Base-by-base conservation (phyloP, 352 stramenopile genomes). In the Globisporangium canariense region DNA sequence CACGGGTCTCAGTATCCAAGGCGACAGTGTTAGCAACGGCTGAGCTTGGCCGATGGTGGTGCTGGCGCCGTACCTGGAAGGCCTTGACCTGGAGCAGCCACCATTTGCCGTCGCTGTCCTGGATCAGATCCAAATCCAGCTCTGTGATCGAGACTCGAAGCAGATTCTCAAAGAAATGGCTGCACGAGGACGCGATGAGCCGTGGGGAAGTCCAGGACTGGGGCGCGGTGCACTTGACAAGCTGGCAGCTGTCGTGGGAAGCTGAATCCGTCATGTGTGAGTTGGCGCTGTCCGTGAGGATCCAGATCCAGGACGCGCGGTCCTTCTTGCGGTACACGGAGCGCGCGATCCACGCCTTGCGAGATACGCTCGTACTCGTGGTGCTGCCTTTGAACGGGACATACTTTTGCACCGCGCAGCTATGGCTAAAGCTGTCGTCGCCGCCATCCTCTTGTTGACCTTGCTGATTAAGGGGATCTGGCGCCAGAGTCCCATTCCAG, bases 81-180 rank as follows among this genome's bases (percentile, higher is more conserved):
- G 81, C 77, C 56, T 93, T 90, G 8, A 93, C 69, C 58, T 93
- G 83, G 8, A 91, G 61, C 9, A 90, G 47, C 81, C 81, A 88
- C 83, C 83, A 91, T 28, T 51, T 41, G 4, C 85, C 81, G 51
- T 71, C 58, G 2, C 32, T 47, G 45, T 86, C 78, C 62, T 93
- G 79, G 0, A 86, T 45, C 28, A 91, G 64, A 68, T 91, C 84
- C 20, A 87, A 46, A 9, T 78, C 79, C 2, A 91, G 36, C 58
- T 87, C 75, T 6, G 49, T 70, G 22, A 92, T 76, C 11, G 73
- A 72, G 22, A 78, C 53, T 18, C 67, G 63, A 18, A 91, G 22
- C 22, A 74, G 28, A 18, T 60, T 58, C 25, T 90, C 83, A 30
- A 91, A 50, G 25, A 58, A 62, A 4, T 70, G 70, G 43, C 45